Evolutionary conservation across 2,329 filamentous ascomycete genomes (phyloP), one percentile per base, ranked within the genome.

Genomic region (Coleophoma crateriformis): DNA sequence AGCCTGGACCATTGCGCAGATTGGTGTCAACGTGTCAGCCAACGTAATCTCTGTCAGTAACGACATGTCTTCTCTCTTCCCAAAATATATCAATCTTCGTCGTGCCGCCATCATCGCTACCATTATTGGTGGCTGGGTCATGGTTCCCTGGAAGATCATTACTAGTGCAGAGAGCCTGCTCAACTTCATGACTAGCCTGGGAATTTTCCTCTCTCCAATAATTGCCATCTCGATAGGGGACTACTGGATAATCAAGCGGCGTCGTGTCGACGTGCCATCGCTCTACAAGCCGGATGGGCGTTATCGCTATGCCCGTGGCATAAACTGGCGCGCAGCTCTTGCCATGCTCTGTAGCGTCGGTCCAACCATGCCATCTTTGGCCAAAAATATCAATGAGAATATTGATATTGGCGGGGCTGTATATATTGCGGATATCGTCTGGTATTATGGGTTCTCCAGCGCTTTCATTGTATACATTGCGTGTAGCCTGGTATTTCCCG

Each of bases 161-260:
- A 63, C 60, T 11, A 50, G 42, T 33, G 51, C 48, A 8, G 32
- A 50, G 44, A 61, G 56, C 39, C 60, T 62, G 46, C 53, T 62
- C 8, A 58, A 56, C 17, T 60, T 61, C 46, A 60, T 62, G 55
- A 53, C 53, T 17, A 58, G 54, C 7, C 61, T 60, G 43, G 56
- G 57, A 33, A 63, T 68, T 7, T 68, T 68, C 12, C 8, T 22
- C 2, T 77, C 75, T 0, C 77, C 78, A 2, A 77, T 81, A 50
- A 76, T 76, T 1, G 71, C 72, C 0, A 78, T 82, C 54, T 73
- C 81, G 68, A 63, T 75, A 1, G 71, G 68, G 19, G 79, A 82
- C 50, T 82, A 75, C 54, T 82, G 77, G 75, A 58, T 77, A 39
- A 60, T 81, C 68, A 62, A 64, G 17, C 54, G 52, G 15, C 49